These are phyloP conservation scores for Penicillium fuscoglaucum DNA, from an alignment of 2,329 filamentous ascomycete species.

Conservation along the genomic window DNA sequence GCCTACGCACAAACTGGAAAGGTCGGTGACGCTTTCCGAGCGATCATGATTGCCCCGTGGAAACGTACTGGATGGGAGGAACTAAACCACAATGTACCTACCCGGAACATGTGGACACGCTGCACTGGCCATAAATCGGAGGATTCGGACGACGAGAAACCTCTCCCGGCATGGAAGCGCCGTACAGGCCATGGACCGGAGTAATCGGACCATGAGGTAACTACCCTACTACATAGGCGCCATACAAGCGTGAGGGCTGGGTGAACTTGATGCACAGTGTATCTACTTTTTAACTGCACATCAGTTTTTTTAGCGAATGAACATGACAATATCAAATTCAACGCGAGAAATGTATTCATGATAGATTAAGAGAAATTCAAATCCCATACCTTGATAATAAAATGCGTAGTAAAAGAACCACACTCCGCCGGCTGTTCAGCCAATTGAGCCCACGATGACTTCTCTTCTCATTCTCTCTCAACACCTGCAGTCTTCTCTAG, in stretches of 20 bases:
- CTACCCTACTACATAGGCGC: slow-evolving; percentile 15
- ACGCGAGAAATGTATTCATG: neutral
- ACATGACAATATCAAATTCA: neutral
- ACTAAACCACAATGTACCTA: slow-evolving; percentile 30
- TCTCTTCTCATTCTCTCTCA: slow-evolving; percentile 9
- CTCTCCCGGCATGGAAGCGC: neutral
- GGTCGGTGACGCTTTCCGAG: slow-evolving; percentile 71
- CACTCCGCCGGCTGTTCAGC: neutral
- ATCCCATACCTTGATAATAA: neutral
- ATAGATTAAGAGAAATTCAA: neutral
- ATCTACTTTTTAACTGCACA: neutral
- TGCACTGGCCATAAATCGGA: neutral
- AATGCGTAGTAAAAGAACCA: neutral
- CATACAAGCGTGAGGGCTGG: neutral
- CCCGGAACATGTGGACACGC: neutral
- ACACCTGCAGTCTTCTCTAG: slow-evolving; percentile 57
- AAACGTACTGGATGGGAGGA: slow-evolving; percentile 62
- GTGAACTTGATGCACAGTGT: neutral
- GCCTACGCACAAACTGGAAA: slow-evolving; percentile 74
- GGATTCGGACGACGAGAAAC: neutral
- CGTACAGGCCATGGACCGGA: neutral
- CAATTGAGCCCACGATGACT: neutral
- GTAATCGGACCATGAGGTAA: neutral
- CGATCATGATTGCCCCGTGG: slow-evolving; percentile 83
- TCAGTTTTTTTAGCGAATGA: neutral